Evolutionary conservation across 2,329 filamentous ascomycete genomes (phyloP), one percentile per base, ranked within the genome.

Genomic region (Immersiporthe knoxdaviesiana): DNA sequence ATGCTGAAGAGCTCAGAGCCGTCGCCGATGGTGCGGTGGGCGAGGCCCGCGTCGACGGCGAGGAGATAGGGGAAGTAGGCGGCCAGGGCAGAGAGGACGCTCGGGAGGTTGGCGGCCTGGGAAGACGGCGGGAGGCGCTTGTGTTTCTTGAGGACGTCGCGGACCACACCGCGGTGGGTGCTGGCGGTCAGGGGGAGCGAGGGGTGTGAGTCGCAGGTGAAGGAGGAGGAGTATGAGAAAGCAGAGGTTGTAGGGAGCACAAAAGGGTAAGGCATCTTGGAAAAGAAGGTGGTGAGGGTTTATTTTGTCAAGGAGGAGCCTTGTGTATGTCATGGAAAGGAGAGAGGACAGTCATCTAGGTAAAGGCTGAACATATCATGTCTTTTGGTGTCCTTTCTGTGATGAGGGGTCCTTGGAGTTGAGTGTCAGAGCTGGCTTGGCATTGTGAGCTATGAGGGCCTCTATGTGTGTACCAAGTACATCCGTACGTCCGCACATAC

Each of bases 201-300:
- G 3, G 96, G 95, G 79, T 98, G 95, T 2, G 93, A 93, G 72
- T 90, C 88, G 76, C 92, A 95, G 74, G 82, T 87, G 79, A 97
- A 91, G 79, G 85, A 91, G 50, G 90, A 85, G 30, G 92, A 91
- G 77, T 97, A 95, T 65, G 92, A 90, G 77, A 97, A 91, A 66
- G 91, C 88, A 44, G 94, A 97, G 6, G 95, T 97, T 0, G 95
- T 98, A 1, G 96, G 94, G 41, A 98, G 88, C 14, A 88, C 82
- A 76, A 97, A 97, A 16, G 92, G 91, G 77, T 92, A 98, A 41
- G 95, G 94, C 96, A 98, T 98, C 56, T 75, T 81, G 73, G n/a
- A n/a, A n/a, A 56, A n/a, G 27, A 44, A 1, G 70, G 72, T 68
- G 1, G 27, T 47, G 60, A 24, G 18, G 62, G 24, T 21, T 21